Percentiles rank a stretch among this genome's conserved stretches.
Evolutionary conservation across 2,329 filamentous ascomycete genomes (phyloP).

Genomic region (Botrytis squamosa): DNA sequence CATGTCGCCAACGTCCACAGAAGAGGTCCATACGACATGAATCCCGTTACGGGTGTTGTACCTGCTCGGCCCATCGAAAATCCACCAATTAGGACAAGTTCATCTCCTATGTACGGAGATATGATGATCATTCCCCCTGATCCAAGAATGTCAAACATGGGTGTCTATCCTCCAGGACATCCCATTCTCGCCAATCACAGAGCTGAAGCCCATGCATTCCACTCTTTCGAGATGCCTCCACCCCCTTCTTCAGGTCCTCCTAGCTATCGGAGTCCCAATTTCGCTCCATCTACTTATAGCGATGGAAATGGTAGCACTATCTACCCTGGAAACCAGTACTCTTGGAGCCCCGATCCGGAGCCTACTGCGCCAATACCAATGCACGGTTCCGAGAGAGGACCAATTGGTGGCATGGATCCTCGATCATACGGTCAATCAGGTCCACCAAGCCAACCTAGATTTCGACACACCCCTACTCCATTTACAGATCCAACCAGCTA

Average conservation of each 20-base stretch:
- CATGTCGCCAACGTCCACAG: not conserved
- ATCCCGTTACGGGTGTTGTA: slow-evolving; percentile 4
- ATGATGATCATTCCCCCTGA: slow-evolving; percentile 4
- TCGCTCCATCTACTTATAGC: not conserved
- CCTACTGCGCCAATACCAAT: not conserved
- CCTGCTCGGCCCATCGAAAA: not conserved
- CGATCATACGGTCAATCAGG: not conserved
- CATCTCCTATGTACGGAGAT: not conserved
- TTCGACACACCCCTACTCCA: not conserved
- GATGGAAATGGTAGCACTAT: not conserved
- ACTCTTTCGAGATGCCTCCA: not conserved
- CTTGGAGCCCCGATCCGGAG: not conserved
- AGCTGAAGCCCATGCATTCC: not conserved
- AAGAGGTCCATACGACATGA: not conserved
- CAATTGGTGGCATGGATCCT: not conserved
- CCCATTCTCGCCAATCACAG: not conserved
- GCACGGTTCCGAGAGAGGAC: not conserved
- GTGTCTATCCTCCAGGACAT: not conserved
- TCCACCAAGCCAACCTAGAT: not conserved
- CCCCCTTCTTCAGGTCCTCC: not conserved
- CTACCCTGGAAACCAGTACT: not conserved
- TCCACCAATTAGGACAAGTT: not conserved
- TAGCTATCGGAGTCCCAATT: not conserved
- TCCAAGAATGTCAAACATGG: not conserved
- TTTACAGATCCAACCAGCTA: not conserved